A percentile compares a stretch with the other conserved stretches of the same genome.
Conservation (phyloP, 2,329 filamentous ascomycete genomes). For the Scopulariopsis brevicaulis region DNA sequence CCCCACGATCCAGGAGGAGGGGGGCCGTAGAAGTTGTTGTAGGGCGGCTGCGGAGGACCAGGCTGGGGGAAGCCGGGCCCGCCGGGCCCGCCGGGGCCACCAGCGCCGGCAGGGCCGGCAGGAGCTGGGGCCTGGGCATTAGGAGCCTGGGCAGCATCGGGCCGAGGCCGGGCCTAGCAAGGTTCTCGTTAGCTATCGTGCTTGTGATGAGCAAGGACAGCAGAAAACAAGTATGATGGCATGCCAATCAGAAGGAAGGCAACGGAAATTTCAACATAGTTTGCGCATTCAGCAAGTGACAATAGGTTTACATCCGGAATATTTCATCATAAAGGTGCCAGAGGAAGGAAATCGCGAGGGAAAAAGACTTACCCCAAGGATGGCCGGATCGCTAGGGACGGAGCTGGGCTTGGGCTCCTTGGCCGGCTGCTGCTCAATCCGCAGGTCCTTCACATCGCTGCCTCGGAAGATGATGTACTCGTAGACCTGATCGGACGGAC, state of each 20-base stretch:
- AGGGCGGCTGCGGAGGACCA: constrained; percentile 3
- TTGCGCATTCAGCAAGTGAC: constrained; percentile 84
- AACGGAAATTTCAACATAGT: constrained; percentile 97
- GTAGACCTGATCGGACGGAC: constrained; percentile 79
- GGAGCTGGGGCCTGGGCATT: background rate
- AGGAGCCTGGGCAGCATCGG: constrained; percentile 2
- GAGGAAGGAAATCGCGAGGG: constrained; percentile 1
- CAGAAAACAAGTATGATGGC: constrained; percentile 6
- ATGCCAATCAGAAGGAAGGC: constrained; percentile 92
- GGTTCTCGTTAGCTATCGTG: background rate
- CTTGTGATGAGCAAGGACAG: background rate
- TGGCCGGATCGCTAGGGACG: constrained; percentile 89
- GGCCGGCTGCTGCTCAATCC: constrained; percentile 73
- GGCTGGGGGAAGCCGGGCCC: constrained; percentile 1
- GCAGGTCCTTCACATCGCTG: constrained; percentile 95
- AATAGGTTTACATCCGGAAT: constrained; percentile 93
- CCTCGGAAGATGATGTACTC: constrained; percentile 98
- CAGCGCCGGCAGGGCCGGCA: background rate
- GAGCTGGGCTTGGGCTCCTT: constrained; percentile 65
- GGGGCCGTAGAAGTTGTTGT: constrained; percentile 37
- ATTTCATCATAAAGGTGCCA: constrained; percentile 63
- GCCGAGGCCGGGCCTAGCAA: constrained; percentile 8
- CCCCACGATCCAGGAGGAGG: constrained; percentile 45
- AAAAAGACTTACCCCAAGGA: constrained; percentile 77
- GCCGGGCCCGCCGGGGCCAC: background rate